phyloP scores from a whole-genome alignment of 2,329 filamentous ascomycete species.

The Cercospora janseana region DNA sequence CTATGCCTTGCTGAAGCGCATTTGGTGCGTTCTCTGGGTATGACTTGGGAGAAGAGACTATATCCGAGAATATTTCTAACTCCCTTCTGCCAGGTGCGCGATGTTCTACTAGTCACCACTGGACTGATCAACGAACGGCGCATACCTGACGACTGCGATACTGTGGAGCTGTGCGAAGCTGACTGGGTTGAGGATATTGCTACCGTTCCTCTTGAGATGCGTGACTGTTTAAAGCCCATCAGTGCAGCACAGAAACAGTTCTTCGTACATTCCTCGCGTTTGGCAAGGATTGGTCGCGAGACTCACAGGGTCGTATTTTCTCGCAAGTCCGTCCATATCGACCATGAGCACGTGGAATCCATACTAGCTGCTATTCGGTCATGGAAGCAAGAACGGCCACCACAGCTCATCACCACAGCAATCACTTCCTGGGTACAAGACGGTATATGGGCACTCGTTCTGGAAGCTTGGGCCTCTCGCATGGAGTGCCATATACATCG shows the following conservation, averaged over 20 bases:
- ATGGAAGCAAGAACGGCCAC: not conserved
- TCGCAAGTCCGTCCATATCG: not conserved
- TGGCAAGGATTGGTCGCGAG: not conserved
- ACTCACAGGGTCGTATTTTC: not conserved
- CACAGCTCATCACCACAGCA: not conserved
- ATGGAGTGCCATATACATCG: not conserved
- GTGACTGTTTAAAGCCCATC: too few species aligned
- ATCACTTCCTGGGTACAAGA: not conserved
- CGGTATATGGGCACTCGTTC: not conserved
- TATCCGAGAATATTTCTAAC: not conserved
- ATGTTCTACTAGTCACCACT: not conserved
- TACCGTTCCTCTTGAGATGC: too few species aligned
- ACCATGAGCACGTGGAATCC: not conserved
- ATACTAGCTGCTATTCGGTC: not conserved
- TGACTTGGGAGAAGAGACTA: not conserved
- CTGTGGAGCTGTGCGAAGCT: not conserved
- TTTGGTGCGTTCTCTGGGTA: not conserved
- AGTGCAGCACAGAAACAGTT: not conserved
- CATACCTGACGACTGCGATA: not conserved
- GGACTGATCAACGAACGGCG: not conserved
- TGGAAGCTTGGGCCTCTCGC: not conserved
- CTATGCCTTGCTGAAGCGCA: not conserved
- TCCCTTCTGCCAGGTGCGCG: not conserved
- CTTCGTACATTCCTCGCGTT: not conserved
- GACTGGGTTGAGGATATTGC: not conserved